Percentiles rank a stretch among this genome's conserved stretches.
Evolutionary conservation across 306 rosid genomes (phyloP).

Genomic region (Gynostemma pentaphyllum): DNA sequence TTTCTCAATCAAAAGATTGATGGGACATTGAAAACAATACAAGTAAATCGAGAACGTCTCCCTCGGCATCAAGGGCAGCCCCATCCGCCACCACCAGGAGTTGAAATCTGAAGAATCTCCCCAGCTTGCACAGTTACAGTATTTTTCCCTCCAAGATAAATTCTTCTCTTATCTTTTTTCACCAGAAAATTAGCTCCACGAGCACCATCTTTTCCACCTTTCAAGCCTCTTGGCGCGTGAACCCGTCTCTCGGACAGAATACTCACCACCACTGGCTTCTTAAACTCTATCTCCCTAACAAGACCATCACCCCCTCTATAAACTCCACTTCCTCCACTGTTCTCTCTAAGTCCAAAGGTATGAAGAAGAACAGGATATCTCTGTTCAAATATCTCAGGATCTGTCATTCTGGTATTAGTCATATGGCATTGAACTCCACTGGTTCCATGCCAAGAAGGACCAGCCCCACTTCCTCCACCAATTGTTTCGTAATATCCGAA

Average conservation of each 20-base stretch:
- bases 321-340: constrained; percentile 72
- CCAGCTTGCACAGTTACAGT: constrained; percentile 56
- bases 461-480: constrained; percentile 96
- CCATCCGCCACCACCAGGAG: constrained; percentile 98
- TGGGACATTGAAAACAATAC: no score
- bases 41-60: no score
- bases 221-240: constrained; percentile 78
- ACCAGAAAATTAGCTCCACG: constrained; percentile 70
- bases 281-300: constrained; percentile 78
- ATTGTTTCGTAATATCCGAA: constrained; percentile 95
- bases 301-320: constrained; percentile 86
- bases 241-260: constrained; percentile 94
- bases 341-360: constrained; percentile 59
- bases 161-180: constrained; percentile 49
- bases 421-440: constrained; percentile 91
- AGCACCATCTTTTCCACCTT: constrained; percentile 69
- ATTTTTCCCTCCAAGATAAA: constrained; percentile 85
- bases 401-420: constrained; percentile 96
- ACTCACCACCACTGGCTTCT: constrained; percentile 53
- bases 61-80: constrained; percentile 40
- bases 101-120: constrained; percentile 69
- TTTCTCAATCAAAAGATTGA: no score
- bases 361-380: constrained; percentile 77
- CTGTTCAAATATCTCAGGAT: constrained; percentile 88
- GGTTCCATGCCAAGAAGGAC: constrained; percentile 88